Percentiles rank a stretch among this genome's conserved stretches.
Conservation (phyloP, 2,329 filamentous ascomycete genomes). For the Venturia oleaginea region DNA sequence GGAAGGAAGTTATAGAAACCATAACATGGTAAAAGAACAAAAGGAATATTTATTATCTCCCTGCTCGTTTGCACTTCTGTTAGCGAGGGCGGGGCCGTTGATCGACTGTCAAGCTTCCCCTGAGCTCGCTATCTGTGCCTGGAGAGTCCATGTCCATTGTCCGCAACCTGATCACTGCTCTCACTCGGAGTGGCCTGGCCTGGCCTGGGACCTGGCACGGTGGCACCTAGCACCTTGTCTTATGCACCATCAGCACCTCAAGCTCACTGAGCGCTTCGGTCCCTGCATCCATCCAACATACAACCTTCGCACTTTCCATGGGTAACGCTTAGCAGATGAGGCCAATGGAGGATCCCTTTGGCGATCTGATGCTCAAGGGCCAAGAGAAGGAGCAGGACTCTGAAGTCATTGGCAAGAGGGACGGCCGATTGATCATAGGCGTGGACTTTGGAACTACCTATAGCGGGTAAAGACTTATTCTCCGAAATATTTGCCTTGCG, state of each 20-base stretch:
- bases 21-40: no score
- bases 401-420: conserved; percentile 37
- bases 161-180: neutral
- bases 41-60: no score
- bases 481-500: neutral
- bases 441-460: conserved; percentile 83
- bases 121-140: neutral
- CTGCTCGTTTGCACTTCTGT: neutral
- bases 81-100: neutral
- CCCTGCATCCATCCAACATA: neutral
- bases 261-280: neutral
- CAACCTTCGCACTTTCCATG: neutral
- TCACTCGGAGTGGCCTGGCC: no score
- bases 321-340: conserved; percentile 3
- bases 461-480: conserved; percentile 51
- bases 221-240: neutral
- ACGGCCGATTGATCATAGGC: conserved; percentile 63
- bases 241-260: neutral
- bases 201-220: no score
- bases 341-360: neutral
- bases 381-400: conserved; percentile 27
- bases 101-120: neutral
- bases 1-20: no score
- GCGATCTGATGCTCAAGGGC: conserved; percentile 1
- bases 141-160: neutral